Base-by-base conservation (phyloP, 371 early-diverging fungal species). In the Vairimorpha ceranae region DNA sequence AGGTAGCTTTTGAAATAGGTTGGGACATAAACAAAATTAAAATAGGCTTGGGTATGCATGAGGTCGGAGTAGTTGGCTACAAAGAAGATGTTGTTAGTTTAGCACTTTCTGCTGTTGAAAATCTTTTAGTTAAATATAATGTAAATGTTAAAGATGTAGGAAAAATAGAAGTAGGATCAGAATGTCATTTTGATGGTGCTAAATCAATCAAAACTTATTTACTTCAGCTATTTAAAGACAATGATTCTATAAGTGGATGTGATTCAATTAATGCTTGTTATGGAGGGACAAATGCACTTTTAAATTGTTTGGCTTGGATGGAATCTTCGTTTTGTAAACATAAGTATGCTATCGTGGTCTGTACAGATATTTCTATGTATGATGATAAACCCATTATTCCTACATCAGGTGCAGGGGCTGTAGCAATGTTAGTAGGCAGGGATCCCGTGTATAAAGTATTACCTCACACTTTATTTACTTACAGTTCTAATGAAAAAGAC, bases 191-290 rank as follows among this genome's bases (percentile, higher is more conserved):
- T 72, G 97, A 96, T 87, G 92, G 93, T 86, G 89, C 91, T 68
- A 96, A 96, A 86, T 89, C 93, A 21, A 92, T 93, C 79, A 94
- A 94, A 86, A 87, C 93, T 14, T 90, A 89, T 65, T 87, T 96
- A 74, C 93, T 94, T 93, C 89, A 89, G 67, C 86, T 96, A 59
- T 94, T 94, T 81, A 85, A 83, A 38, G 90, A 89, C 73, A 94
- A 94, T 87, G 87, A 86, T 48, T 89, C 89, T 77, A 89, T 96
- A 60, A 92, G 92, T 83, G 97, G 95, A 60, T 89, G 94, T 67
- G 94, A 93, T 79, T 93, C 92, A 67, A 93, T 90, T 82, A 94
- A 94, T 80, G 97, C 97, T 32, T 96, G 97, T 87, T 94, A 94
- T 79, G 95, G 97, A 76, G 97, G 94, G 72, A 93, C 94, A 51